Evolutionary conservation across 2,329 filamentous ascomycete genomes (phyloP).

Genomic region (Cordyceps farinosa): DNA sequence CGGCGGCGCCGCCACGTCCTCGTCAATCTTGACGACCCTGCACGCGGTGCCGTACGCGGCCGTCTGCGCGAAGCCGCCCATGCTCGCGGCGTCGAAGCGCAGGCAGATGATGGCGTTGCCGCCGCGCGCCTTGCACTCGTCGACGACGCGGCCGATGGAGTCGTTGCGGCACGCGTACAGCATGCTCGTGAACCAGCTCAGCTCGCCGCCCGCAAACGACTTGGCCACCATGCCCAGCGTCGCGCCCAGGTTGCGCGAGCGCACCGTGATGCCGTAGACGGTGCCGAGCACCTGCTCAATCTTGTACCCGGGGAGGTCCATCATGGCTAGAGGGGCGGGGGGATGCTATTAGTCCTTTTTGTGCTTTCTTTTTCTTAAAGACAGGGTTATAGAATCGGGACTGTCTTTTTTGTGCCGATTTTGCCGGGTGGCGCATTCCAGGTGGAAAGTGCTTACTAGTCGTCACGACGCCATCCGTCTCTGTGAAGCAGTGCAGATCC

Average conservation of each 20-base stretch:
- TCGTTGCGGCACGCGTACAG: slow-evolving; percentile 58
- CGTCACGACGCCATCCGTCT: slow-evolving; percentile 59
- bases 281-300: slow-evolving; percentile 55
- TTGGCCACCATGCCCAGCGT: slow-evolving; percentile 54
- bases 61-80: slow-evolving; percentile 55
- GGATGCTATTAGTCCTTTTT: neutral
- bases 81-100: slow-evolving; percentile 54
- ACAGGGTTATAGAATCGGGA: neutral
- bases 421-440: neutral
- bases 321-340: slow-evolving; percentile 46
- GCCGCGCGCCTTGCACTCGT: slow-evolving; percentile 54
- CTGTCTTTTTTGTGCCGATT: neutral
- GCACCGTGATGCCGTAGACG: slow-evolving; percentile 55
- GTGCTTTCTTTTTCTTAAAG: neutral
- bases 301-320: slow-evolving; percentile 59
- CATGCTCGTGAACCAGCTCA: slow-evolving; percentile 56
- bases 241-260: slow-evolving; percentile 56
- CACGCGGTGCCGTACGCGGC: slow-evolving; percentile 60
- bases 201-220: slow-evolving; percentile 56
- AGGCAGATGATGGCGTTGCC: slow-evolving; percentile 59
- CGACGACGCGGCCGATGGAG: slow-evolving; percentile 52
- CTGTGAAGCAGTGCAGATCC: slow-evolving; percentile 56
- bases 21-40: slow-evolving; percentile 53
- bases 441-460: slow-evolving; percentile 37
- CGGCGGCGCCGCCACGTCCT: slow-evolving; percentile 16